Base-by-base conservation (phyloP, 176 grass and related monocot genomes). In the Puya raimondii region DNA sequence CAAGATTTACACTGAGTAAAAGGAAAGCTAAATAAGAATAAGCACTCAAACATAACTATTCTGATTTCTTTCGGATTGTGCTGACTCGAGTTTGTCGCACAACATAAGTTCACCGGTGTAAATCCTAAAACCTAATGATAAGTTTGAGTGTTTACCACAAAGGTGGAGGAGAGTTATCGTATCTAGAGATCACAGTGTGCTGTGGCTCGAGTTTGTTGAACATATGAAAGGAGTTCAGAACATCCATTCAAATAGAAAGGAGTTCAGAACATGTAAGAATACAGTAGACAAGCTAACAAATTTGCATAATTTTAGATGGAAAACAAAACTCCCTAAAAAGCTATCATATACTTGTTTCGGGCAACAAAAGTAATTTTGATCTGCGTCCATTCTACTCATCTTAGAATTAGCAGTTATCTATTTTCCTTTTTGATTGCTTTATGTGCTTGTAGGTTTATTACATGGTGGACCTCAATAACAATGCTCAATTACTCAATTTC, bases 391-490 rank as follows among this genome's bases (percentile, higher is more conserved):
- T 15, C 20, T 9, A 8, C 10, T 59, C n/a, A 59, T 17, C n/a
- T 59, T 59, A 17, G 54, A 59, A 20, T 4, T 20, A 33, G 12
- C 7, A n/a, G 10, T 12, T 23, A 47, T 80, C 52, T 4, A 42
- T 14, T 14, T 64, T 48, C 54, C 54, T n/a, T 12, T 59, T 12
- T 56, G 16, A 59, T 59, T 17, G 54, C 54, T 18, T 17, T n/a
- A 59, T 59, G 3, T 59, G 54, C 16, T 50, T 88, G 27, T 78
- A 99, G 94, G 94, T 99, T 27, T 99, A 99, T 93, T 99, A 99
- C 80, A 99, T 99, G 84, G 29, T 99, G 75, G 89, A 99, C 74
- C 48, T 79, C 26, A 47, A 87, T 12, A 90, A 90, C 53, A 83
- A 74, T 82, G 77, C 78, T 75, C 47, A 88, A 64, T 72, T 88